Evolutionary conservation across 257 asterid genomes (phyloP).

Genomic region (Rhazya stricta): DNA sequence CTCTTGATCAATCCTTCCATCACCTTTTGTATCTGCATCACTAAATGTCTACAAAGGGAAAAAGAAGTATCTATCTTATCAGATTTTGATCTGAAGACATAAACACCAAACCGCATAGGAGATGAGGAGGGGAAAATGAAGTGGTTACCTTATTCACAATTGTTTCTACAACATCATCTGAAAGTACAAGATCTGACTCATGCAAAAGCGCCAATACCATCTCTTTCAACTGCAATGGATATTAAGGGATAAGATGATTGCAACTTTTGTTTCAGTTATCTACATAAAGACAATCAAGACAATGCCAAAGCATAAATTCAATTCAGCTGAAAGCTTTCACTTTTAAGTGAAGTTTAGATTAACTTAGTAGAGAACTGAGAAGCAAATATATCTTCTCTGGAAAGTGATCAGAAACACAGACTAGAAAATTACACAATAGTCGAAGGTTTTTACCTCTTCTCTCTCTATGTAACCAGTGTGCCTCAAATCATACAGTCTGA

Average conservation of each 20-base stretch:
- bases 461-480: conserved; percentile 76
- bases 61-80: conserved; percentile 6
- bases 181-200: conserved; percentile 76
- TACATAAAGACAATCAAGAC: neutral
- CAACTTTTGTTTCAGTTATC: neutral
- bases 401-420: neutral
- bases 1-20: conserved; percentile 77
- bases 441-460: conserved; percentile 51
- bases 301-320: neutral
- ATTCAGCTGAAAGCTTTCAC: neutral
- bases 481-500: conserved; percentile 72
- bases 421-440: neutral
- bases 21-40: conserved; percentile 70
- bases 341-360: neutral
- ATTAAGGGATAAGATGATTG: neutral
- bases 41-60: conserved; percentile 42
- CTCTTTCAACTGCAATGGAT: conserved; percentile 55
- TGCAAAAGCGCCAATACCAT: conserved; percentile 86
- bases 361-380: neutral
- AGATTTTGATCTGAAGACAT: neutral
- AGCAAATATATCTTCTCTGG: neutral
- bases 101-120: neutral
- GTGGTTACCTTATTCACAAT: conserved; percentile 69
- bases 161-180: conserved; percentile 63
- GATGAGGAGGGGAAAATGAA: conserved; percentile 3